A percentile compares a stretch with the other conserved stretches of the same genome.
Conservation (phyloP, 495 filamentous ascomycete species). For the Aspergillus sclerotiicarbonarius region DNA sequence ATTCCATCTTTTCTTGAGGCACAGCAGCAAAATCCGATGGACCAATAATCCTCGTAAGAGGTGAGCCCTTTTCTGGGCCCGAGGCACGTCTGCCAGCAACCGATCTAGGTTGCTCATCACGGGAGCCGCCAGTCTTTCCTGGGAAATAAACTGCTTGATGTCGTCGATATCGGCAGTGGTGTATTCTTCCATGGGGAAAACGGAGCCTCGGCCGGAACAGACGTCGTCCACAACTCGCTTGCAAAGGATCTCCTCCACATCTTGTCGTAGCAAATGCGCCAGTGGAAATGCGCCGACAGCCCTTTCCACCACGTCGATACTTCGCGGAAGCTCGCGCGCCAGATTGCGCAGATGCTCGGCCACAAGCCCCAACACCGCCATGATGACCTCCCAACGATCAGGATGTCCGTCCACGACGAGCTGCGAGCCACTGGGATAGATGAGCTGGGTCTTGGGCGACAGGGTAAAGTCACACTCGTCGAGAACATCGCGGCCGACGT, state of each 20-base stretch:
- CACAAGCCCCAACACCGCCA: constrained; percentile 49
- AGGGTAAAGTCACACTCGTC: constrained; percentile 67
- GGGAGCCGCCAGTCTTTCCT: too few species aligned
- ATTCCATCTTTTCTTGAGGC: constrained; percentile 63
- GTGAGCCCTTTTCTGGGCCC: constrained; percentile 33
- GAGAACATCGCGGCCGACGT: constrained; percentile 51
- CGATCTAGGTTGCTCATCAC: too few species aligned
- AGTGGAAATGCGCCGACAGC: constrained; percentile 19
- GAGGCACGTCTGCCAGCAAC: neutral
- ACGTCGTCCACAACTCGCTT: constrained; percentile 13
- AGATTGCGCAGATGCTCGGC: constrained; percentile 24
- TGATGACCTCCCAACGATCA: constrained; percentile 56
- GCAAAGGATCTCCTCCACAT: constrained; percentile 15
- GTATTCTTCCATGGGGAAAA: constrained; percentile 20
- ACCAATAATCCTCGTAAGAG: constrained; percentile 62
- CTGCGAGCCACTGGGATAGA: constrained; percentile 66
- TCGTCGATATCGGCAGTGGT: neutral
- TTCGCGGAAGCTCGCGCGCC: constrained; percentile 24
- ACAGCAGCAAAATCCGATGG: constrained; percentile 52
- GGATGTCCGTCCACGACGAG: constrained; percentile 54
- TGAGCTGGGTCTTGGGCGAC: constrained; percentile 55
- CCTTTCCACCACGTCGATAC: constrained; percentile 37
- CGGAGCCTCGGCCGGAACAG: constrained; percentile 2
- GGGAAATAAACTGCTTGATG: constrained; percentile 16
- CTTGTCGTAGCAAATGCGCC: constrained; percentile 20